Evolutionary conservation across 2,329 filamentous ascomycete genomes (phyloP).

Genomic region (Coniochaeta ligniaria): DNA sequence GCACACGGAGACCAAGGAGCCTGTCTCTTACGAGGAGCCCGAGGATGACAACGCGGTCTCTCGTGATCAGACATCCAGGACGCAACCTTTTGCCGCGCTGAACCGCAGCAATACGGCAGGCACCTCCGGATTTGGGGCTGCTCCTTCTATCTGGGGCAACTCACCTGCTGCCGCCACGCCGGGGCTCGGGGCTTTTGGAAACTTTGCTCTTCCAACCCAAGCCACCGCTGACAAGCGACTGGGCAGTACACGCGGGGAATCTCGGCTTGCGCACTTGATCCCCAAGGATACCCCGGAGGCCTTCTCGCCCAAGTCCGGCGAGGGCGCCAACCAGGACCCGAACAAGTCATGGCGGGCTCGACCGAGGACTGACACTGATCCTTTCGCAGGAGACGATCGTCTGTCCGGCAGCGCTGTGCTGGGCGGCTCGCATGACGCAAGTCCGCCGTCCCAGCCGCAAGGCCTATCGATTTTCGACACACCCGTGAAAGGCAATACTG

Average conservation of each 20-base stretch:
- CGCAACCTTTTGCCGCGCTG: conserved; percentile 37
- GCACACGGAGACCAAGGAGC: conserved; percentile 44
- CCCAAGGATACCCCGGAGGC: conserved; percentile 70
- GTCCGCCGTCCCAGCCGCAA: conserved; percentile 27
- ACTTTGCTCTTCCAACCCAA: conserved; percentile 64
- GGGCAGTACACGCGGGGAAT: conserved; percentile 64
- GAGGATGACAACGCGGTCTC: conserved; percentile 34
- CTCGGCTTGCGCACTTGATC: conserved; percentile 78
- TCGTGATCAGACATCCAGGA: conserved; percentile 18
- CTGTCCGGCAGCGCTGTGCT: conserved; percentile 65
- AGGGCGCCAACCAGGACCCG: conserved; percentile 33
- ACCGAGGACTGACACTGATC: conserved; percentile 66
- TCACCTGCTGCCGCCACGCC: conserved; percentile 50
- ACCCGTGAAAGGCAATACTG: conserved; percentile 44
- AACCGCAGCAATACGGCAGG: conserved; percentile 48
- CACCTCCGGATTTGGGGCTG: conserved; percentile 33
- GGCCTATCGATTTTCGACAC: conserved; percentile 41
- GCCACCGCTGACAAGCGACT: conserved; percentile 66
- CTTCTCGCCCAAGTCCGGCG: conserved; percentile 41
- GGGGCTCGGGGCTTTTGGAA: conserved; percentile 81
- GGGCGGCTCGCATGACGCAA: conserved; percentile 67
- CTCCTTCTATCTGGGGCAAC: conserved; percentile 37
- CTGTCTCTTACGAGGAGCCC: conserved; percentile 38
- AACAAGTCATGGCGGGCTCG: conserved; percentile 50
- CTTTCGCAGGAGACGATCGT: conserved; percentile 60